Base-by-base conservation (phyloP, 148 eudicot genomes). In the Chenopodium quinoa region DNA sequence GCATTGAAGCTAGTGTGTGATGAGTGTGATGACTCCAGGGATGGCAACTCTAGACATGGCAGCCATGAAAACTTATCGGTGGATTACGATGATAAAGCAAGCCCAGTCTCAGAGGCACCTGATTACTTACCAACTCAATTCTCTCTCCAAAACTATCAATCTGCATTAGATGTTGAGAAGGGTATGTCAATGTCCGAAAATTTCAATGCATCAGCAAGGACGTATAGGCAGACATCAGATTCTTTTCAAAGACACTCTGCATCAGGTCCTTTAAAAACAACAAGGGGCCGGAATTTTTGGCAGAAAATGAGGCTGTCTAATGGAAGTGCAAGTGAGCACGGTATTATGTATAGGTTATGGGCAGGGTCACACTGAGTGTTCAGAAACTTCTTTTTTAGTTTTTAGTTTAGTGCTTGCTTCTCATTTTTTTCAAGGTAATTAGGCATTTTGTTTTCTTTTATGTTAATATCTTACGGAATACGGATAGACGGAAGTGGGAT, bases 1-100 rank as follows among this genome's bases (percentile, higher is more conserved):
- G 99, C 99, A 37, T 82, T 95, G 82, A 95, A 92, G 84, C 86
- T 95, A 58, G 92, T 95, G 0, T 95, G 89, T 70, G 87, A 84
- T 22, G 97, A 93, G 83, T 87, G 93, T 75, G 94, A 93, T 19
- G 82, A 77, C 29, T 74, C 87, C 11, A 88, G 75, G 73, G 93
- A 89, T 8, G 70, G 78, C 20, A 81, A 62, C 40, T 90, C 97
- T 2, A 88, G 89, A 78, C 85, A 78, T 47, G 80, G 78, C 48
- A 92, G 92, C 87, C 89, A 63, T 20, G 93, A 87, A 73, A 85
- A 90, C 79, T 25, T 89, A 48, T 88, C 91, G 19, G 14, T 75
- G 12, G 84, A 85, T 66, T 82, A 80, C 72, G 90, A 89, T 83
- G 75, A 77, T 76, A 81, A 86, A 84, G 52, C 29, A 10, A 84